phyloP scores from a whole-genome alignment of 2,329 filamentous ascomycete species.

The Fusarium incarnatum region DNA sequence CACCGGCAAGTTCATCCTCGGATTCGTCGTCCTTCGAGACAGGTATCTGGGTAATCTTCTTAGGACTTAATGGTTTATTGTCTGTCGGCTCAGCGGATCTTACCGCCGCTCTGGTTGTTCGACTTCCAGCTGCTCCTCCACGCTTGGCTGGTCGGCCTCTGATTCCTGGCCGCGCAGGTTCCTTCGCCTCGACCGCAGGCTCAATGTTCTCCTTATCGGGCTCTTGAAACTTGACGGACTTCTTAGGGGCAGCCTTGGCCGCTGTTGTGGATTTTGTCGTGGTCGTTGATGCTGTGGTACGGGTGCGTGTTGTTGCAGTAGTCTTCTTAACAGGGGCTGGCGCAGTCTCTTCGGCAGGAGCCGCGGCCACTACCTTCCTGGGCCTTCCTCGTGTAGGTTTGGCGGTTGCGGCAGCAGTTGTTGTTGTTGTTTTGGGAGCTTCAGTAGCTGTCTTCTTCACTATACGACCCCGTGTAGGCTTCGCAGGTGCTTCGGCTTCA shows the following conservation, averaged over 20 bases:
- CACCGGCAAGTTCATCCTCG: slow-evolving; percentile 69
- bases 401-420: slow-evolving; percentile 40
- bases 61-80: slow-evolving; percentile 70
- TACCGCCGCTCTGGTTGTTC: slow-evolving; percentile 53
- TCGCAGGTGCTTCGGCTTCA: slow-evolving; percentile 35
- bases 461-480: slow-evolving; percentile 48
- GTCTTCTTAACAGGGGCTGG: slow-evolving; percentile 51
- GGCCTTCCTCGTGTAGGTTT: slow-evolving; percentile 59
- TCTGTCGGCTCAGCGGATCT: slow-evolving; percentile 50
- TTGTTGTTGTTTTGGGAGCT: slow-evolving; percentile 37
- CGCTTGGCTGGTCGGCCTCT: slow-evolving; percentile 59
- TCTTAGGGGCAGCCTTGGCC: slow-evolving; percentile 63
- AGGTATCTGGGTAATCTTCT: slow-evolving; percentile 71
- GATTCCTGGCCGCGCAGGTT: slow-evolving; percentile 52
- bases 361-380: slow-evolving; percentile 53
- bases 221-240: slow-evolving; percentile 72
- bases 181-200: slow-evolving; percentile 56
- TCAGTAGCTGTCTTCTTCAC: slow-evolving; percentile 46
- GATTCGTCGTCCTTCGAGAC: slow-evolving; percentile 62
- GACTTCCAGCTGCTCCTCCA: slow-evolving; percentile 46
- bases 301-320: slow-evolving; percentile 47
- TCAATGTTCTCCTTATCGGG: slow-evolving; percentile 73
- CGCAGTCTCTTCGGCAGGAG: slow-evolving; percentile 41
- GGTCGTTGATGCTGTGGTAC: slow-evolving; percentile 49
- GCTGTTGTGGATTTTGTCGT: slow-evolving; percentile 51